Evolutionary conservation across 805 yeast species (phyloP), one percentile per base, ranked within the genome.

Genomic region (Metschnikowia anglica): DNA sequence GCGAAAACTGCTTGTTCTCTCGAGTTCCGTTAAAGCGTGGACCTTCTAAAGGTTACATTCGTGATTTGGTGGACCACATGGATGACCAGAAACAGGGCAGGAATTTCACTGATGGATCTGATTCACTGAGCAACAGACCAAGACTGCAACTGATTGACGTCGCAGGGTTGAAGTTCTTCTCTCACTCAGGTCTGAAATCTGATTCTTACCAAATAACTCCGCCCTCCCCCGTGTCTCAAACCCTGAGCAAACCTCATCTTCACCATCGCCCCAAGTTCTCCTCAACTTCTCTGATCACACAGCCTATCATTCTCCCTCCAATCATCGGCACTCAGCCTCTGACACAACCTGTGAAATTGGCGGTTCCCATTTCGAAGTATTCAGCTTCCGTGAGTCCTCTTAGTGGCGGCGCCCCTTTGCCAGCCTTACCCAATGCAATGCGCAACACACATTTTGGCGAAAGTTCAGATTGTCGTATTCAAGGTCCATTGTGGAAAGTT

Each of bases 11-110:
- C 59, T 70, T 83, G 2, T 85, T 84, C 58, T 81, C 82, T 17
- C 68, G 91, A 37, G 73, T 81, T 2, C 95, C 90, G 0, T 59
- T 85, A 58, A 85, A 85, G 53, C 65, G 95, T 52, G 95, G 95
- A 0, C 95, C 95, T 0, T 73, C 84, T 0, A 85, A 84, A 55
- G 91, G 91, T 1, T 82, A 78, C 50, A 68, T 72, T n/a, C 63
- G 73, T 37, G 76, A 69, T 41, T 53, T 62, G 34, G 72, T 65
- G 41, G 72, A 68, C 24, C 62, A 63, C 48, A 47, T 62, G 25
- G 72, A 65, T 42, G 46, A 33, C 17, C 39, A 21, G 41, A 44
- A 46, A 5, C 17, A 26, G n/a, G 32, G 26, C 24, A 16, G 33
- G 19, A 31, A 20, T 4, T 12, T 19, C 15, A n/a, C 16, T 11